Base-by-base conservation (phyloP, 768 basidiomycete genomes). In the Lepiota venenata region DNA sequence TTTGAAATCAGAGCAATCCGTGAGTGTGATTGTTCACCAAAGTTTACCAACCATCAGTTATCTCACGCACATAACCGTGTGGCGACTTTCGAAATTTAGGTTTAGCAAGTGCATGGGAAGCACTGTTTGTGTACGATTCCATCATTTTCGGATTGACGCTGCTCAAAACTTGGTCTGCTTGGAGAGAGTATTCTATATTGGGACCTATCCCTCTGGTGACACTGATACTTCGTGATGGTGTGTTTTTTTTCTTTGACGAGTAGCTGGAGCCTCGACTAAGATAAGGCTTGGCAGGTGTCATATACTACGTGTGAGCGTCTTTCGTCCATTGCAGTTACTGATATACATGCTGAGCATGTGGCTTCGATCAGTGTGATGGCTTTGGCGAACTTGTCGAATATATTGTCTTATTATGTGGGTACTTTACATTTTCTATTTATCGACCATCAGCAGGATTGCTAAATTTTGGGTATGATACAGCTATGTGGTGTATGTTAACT, bases 271-370 rank as follows among this genome's bases (percentile, higher is more conserved):
- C 25, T 45, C 25, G 27, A 39, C 47, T 55, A 25, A 42, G 16
- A 27, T 16, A 41, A 37, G 16, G 11, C 18, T 18, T 52, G 11
- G 4, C 49, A 82, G 82, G 81, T 50, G 75, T 79, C 1, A 62
- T 83, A 20, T 84, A 82, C 60, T 83, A 80, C 58, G 78, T 71
- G 81, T 83, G 56, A 67, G 79, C 58, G 4, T 22, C 27, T 1
- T 15, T 10, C 25, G 4, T 15, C n/a, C 10, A 42, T 2, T 37
- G 14, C 15, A 18, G 14, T 6, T 16, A 12, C 15, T 18, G 11
- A 6, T 5, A 44, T 46, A 32, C 15, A 38, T 11, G 10, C 20
- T 18, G 20, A 42, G 8, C 0, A 21, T 22, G 43, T 27, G 18
- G 40, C 25, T 46, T 22, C 51, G 48, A 4, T 1, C 37, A 83